Conservation (phyloP, 371 early-diverging fungal species). For the Mortierella sp. region DNA sequence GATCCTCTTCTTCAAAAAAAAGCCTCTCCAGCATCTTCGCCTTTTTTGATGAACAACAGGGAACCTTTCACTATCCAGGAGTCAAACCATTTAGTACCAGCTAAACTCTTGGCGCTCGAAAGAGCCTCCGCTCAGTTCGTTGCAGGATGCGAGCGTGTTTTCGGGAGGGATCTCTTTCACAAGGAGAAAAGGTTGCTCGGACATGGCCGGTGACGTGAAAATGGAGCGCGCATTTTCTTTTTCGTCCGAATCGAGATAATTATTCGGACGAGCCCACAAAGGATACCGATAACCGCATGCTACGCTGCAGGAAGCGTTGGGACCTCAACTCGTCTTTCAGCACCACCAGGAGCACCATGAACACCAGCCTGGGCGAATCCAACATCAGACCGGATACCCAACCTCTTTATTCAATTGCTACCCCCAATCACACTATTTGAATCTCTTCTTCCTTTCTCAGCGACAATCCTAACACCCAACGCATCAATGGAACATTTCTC, state of each 20-base stretch:
- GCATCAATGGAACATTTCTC: not conserved
- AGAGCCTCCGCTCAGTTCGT: too few relatives aligned
- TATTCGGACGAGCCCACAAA: not conserved
- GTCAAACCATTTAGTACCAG: too few relatives aligned
- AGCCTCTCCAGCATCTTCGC: not conserved
- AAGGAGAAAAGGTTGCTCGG: not conserved
- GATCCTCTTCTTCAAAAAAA: not conserved
- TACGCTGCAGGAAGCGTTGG: not conserved
- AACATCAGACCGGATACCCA: too few relatives aligned
- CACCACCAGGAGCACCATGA: too few relatives aligned
- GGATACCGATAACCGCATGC: not conserved
- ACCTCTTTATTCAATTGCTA: too few relatives aligned
- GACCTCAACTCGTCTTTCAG: too few relatives aligned
- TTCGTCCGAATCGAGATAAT: not conserved
- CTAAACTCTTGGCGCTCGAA: too few relatives aligned
- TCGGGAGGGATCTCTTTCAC: not conserved
- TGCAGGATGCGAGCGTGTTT: not conserved
- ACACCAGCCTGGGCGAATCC: too few relatives aligned
- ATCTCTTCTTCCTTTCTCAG: not conserved
- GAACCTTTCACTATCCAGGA: not conserved
- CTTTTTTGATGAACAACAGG: not conserved
- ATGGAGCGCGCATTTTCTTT: not conserved
- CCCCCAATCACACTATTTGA: too few relatives aligned
- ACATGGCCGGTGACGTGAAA: conserved; percentile 8
- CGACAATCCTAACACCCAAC: not conserved